Evolutionary conservation across 805 yeast species (phyloP).

Genomic region (Candida qinlingensis): DNA sequence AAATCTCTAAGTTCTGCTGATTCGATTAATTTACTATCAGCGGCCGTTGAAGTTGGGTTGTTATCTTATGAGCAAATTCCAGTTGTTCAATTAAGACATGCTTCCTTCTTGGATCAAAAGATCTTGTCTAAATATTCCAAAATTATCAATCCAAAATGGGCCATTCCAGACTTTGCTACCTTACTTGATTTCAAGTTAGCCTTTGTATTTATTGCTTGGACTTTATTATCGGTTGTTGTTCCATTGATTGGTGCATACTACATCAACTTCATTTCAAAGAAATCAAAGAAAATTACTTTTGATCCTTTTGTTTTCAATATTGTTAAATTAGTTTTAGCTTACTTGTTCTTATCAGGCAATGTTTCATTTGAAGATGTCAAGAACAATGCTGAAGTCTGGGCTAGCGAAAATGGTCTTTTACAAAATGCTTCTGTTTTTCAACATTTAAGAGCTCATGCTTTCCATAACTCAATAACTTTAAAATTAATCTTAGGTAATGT

Average conservation of each 20-base stretch:
- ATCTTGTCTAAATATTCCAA: slow-evolving; percentile 16
- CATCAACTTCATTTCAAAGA: slow-evolving; percentile 26
- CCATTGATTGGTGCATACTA: slow-evolving; percentile 26
- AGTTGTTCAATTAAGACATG: slow-evolving; percentile 13
- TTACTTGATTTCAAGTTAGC: slow-evolving; percentile 19
- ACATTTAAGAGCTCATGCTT: slow-evolving; percentile 16
- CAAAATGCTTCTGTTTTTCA: slow-evolving; percentile 13
- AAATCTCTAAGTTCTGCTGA: slow-evolving; percentile 24
- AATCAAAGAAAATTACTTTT: slow-evolving; percentile 31
- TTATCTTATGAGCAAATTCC: slow-evolving; percentile 18
- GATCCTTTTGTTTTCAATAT: slow-evolving; percentile 55
- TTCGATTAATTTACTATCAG: slow-evolving; percentile 19
- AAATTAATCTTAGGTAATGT: slow-evolving; percentile 28
- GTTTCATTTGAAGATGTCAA: slow-evolving; percentile 25
- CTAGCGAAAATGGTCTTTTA: slow-evolving; percentile 22
- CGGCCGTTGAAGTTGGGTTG: slow-evolving; percentile 15
- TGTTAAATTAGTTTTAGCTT: slow-evolving; percentile 38
- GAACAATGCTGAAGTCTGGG: slow-evolving; percentile 26
- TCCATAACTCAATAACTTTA: slow-evolving; percentile 23
- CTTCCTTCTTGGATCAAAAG: slow-evolving; percentile 18
- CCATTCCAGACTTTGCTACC: slow-evolving; percentile 16
- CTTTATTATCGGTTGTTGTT: slow-evolving; percentile 12
- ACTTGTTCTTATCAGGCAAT: slow-evolving; percentile 27
- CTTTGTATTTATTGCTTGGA: slow-evolving; percentile 23
- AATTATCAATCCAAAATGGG: slow-evolving; percentile 10